These are phyloP conservation scores for Rhodotorula taiwanensis DNA, from an alignment of 768 basidiomycete genomes.

Conservation along the genomic window DNA sequence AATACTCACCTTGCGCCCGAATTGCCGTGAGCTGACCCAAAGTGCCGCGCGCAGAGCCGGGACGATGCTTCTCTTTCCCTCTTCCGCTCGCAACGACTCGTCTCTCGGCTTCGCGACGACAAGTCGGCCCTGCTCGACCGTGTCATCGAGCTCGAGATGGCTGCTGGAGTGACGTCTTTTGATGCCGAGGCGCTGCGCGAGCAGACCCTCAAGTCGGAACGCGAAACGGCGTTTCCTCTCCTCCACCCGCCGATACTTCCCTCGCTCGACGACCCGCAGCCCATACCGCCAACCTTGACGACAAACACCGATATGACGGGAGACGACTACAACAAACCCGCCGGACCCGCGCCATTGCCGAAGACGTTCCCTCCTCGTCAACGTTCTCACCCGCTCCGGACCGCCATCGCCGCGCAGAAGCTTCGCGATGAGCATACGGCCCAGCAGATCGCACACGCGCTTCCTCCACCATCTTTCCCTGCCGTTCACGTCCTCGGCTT, in stretches of 20 bases:
- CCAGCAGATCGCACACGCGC: constrained; percentile 15
- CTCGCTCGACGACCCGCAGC: constrained; percentile 27
- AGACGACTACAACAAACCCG: constrained; percentile 19
- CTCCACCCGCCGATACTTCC: constrained; percentile 22
- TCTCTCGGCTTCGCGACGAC: constrained; percentile 58
- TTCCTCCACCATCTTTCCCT: constrained; percentile 8
- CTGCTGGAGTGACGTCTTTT: constrained; percentile 25
- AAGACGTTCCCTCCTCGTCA: constrained; percentile 22
- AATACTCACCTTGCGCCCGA: no score
- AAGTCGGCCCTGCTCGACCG: constrained; percentile 45
- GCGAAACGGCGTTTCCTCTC: constrained; percentile 25
- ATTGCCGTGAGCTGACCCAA: not conserved
- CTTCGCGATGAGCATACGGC: constrained; percentile 22
- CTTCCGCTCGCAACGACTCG: constrained; percentile 58
- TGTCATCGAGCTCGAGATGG: constrained; percentile 31
- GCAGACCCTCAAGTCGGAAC: constrained; percentile 2
- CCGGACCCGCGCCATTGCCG: constrained; percentile 8
- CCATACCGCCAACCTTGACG: constrained; percentile 8
- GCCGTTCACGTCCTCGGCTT: constrained; percentile 26
- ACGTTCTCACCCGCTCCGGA: constrained; percentile 19
- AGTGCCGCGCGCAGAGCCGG: constrained; percentile 50
- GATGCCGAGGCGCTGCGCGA: constrained; percentile 15
- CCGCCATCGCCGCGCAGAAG: constrained; percentile 22
- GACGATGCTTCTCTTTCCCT: constrained; percentile 58
- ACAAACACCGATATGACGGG: constrained; percentile 25